Conservation (phyloP, 768 basidiomycete species). For the Gautieria morchelliformis region DNA sequence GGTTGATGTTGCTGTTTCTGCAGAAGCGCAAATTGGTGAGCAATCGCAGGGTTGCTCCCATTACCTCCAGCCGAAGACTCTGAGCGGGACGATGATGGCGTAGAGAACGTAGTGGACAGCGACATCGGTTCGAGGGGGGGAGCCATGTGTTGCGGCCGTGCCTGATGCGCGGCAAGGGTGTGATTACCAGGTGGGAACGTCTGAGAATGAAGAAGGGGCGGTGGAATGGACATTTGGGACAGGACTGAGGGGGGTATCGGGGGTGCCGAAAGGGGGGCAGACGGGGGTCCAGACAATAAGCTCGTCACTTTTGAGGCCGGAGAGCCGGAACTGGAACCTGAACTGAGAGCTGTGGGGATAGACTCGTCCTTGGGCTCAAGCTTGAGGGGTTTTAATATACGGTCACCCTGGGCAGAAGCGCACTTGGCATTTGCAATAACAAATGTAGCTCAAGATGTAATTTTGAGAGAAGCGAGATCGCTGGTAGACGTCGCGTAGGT, state of each 20-base stretch:
- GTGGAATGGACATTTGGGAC: constrained; percentile 16
- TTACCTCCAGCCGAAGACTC: background rate
- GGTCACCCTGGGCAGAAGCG: constrained; percentile 36
- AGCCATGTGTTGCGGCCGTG: constrained; percentile 15
- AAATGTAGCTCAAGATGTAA: constrained; percentile 4
- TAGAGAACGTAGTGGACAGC: background rate
- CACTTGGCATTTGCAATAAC: constrained; percentile 10
- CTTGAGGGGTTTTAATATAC: constrained; percentile 38
- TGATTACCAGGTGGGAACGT: constrained; percentile 15
- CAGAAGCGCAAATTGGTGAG: constrained; percentile 1
- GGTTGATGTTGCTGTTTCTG: background rate
- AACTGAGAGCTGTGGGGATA: constrained; percentile 14
- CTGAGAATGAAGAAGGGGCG: constrained; percentile 14
- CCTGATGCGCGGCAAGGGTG: constrained; percentile 15
- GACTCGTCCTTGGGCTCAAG: constrained; percentile 38
- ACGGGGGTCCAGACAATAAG: constrained; percentile 12
- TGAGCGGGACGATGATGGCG: background rate
- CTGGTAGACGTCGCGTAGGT: no score
- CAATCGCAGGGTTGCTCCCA: background rate
- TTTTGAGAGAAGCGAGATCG: no score
- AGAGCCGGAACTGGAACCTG: constrained; percentile 7
- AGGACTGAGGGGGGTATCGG: constrained; percentile 18
- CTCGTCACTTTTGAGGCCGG: constrained; percentile 4
- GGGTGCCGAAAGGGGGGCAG: constrained; percentile 18
- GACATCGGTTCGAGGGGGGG: background rate